These are phyloP conservation scores for Porcisia hertigi DNA, from an alignment of 208 protist genomes.

Conservation along the genomic window DNA sequence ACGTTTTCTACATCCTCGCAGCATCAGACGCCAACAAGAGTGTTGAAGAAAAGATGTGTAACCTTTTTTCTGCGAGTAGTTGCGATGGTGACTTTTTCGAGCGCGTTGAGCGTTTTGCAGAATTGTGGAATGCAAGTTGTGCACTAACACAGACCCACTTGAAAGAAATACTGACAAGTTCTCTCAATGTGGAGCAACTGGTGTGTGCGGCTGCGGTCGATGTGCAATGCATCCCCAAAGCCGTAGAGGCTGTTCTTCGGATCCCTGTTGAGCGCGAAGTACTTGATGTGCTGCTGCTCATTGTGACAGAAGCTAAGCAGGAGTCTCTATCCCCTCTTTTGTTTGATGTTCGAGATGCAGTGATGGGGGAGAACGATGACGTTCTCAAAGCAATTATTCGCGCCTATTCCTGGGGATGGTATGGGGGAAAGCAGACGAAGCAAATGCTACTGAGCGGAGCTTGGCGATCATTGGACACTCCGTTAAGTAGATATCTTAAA, in stretches of 20 bases:
- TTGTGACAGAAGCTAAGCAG: slow-evolving; percentile 1
- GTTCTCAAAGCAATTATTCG: slow-evolving; percentile 4
- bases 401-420: slow-evolving; percentile 13
- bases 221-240: slow-evolving; percentile 5
- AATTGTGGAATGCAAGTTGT: slow-evolving; percentile 17
- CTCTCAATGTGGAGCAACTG: not conserved
- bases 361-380: slow-evolving; percentile 1
- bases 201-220: slow-evolving; percentile 13
- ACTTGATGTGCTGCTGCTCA: slow-evolving; percentile 9
- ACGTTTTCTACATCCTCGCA: not conserved
- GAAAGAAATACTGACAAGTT: not conserved
- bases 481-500: not conserved
- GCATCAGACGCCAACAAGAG: not conserved
- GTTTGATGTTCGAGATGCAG: not conserved
- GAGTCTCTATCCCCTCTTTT: slow-evolving; percentile 2
- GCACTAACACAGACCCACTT: not conserved
- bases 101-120: not conserved
- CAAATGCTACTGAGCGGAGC: not conserved
- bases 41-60: not conserved
- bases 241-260: slow-evolving; percentile 1
- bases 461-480: slow-evolving; percentile 5
- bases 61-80: not conserved
- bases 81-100: slow-evolving; percentile 1
- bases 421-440: not conserved
- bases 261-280: not conserved